These are phyloP conservation scores for Cladophialophora carrionii DNA, from an alignment of 2,329 filamentous ascomycete genomes.

Conservation along the genomic window DNA sequence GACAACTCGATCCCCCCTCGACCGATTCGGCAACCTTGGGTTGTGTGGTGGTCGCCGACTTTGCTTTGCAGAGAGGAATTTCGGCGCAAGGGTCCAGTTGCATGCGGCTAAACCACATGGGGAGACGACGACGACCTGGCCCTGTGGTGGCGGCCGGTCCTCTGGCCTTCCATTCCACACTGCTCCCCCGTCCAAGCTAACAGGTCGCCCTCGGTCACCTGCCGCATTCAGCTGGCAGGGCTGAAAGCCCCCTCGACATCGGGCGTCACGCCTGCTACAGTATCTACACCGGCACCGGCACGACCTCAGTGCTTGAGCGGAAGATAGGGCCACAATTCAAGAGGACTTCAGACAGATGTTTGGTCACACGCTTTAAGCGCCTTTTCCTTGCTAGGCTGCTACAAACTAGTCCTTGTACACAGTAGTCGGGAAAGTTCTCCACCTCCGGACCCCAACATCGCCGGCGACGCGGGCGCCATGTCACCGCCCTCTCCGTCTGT, in stretches of 20 bases:
- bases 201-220: constrained; percentile 7
- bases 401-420: background rate
- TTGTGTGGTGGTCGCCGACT: background rate
- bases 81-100: background rate
- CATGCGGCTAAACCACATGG: constrained; percentile 8
- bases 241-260: constrained; percentile 8
- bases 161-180: background rate
- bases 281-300: background rate
- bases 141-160: constrained; percentile 2
- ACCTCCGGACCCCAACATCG: background rate
- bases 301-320: background rate
- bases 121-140: constrained; percentile 1
- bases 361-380: background rate
- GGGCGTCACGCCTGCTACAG: background rate
- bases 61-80: background rate
- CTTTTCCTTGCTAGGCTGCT: background rate
- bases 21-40: constrained; percentile 4
- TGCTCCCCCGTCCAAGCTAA: background rate
- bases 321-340: background rate
- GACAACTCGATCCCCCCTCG: background rate
- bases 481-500: background rate
- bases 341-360: background rate
- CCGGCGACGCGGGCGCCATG: background rate
- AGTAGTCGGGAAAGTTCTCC: background rate
- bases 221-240: constrained; percentile 8